Evolutionary conservation across 768 basidiomycete genomes (phyloP), one percentile per base, ranked within the genome.

Genomic region (Pleurotus cornucopiae): DNA sequence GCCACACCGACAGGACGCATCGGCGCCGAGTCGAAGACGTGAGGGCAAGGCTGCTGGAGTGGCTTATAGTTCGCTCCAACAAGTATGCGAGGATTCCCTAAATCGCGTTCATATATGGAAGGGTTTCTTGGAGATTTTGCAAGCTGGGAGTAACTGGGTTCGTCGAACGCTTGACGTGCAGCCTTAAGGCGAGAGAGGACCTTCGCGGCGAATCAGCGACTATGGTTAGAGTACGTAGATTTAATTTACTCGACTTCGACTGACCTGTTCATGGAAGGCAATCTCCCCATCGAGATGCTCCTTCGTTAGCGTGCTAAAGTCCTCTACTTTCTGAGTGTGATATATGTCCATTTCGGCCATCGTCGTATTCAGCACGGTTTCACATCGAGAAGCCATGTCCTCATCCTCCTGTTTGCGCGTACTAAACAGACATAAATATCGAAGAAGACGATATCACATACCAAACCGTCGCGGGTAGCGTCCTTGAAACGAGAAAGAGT

Each of bases 331-430:
- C 67, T 91, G 88, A 0, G 73, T 69, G 64, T 91, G 89, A 61
- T 91, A 89, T 1, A 79, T 83, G 49, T 90, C 88, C 76, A 94
- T 84, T 73, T 94, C 91, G 0, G 92, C 89, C 84, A 92, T 86
- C 1, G 91, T 93, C 6, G 84, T 85, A 67, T 94, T 94, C 23
- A 95, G 72, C 5, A 93, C 89, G 0, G 92, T 94, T 70, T 95
- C 92, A 66, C 89, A 93, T 16, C 92, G 82, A 2, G 82, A 77
- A 2, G 84, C 83, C 59, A 86, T 70, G 14, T 88, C 85, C 47
- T 86, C 84, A 61, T 86, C 76, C 12, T 77, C 67, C 85, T 88
- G 64, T 25, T 30, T 2, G 41, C 55, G 45, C 49, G n/a, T 34
- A 46, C 16, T 2, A 23, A 13, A 55, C n/a, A 46, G 34, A 37